Evolutionary conservation across 768 basidiomycete genomes (phyloP).

Genomic region (Russula sp.): DNA sequence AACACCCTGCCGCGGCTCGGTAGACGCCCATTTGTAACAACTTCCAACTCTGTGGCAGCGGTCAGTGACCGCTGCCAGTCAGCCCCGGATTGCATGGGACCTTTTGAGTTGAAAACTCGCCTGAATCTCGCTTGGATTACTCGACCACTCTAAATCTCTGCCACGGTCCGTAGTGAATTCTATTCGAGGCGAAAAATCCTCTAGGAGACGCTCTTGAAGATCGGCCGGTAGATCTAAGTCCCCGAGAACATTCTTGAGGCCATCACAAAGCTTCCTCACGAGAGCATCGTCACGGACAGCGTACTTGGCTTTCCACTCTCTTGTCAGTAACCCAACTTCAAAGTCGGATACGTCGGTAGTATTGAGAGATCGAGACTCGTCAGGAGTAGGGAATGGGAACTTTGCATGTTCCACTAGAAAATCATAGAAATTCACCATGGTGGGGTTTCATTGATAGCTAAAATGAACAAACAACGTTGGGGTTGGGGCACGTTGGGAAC

Average conservation of each 20-base stretch:
- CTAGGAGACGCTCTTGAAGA: neutral
- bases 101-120: neutral
- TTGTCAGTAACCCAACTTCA: neutral
- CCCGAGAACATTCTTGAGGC: neutral
- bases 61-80: no score
- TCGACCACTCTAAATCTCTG: neutral
- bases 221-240: neutral
- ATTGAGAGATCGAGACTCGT: neutral
- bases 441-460: no score
- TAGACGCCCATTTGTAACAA: neutral
- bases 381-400: neutral
- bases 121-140: neutral
- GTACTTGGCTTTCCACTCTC: neutral
- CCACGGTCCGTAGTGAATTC: neutral
- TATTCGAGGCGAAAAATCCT: neutral
- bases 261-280: neutral
- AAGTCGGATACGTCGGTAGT: neutral
- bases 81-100: neutral
- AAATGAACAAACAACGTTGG: no score
- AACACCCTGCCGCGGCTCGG: neutral
- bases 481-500: no score
- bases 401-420: neutral
- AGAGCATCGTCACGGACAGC: neutral
- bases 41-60: neutral
- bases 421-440: neutral